Percentiles rank a stretch among this genome's conserved stretches.
Evolutionary conservation across 768 basidiomycete genomes (phyloP).

Genomic region (Lactarius indigo): DNA sequence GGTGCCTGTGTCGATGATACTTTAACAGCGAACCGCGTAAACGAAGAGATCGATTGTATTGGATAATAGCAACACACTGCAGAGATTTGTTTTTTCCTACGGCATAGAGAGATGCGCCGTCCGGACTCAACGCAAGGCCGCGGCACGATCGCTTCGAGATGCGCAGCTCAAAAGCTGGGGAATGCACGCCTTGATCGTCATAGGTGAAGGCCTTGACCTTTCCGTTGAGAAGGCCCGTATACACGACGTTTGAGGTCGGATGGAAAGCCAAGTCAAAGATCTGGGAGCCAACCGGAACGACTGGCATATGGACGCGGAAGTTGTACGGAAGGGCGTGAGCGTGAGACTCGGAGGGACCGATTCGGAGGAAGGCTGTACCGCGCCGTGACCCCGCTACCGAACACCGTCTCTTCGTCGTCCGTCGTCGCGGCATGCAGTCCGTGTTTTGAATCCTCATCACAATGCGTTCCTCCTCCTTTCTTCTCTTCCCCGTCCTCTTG

Average conservation of each 20-base stretch:
- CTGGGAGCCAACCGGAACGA: constrained; percentile 71
- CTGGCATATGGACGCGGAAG: constrained; percentile 39
- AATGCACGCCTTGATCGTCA: constrained; percentile 61
- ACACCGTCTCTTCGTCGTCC: background rate
- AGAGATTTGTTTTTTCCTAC: constrained; percentile 80
- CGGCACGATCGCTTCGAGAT: constrained; percentile 86
- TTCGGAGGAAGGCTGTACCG: background rate
- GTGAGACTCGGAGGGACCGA: background rate
- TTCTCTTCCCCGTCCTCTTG: constrained; percentile 24
- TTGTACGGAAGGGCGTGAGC: background rate
- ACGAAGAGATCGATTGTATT: constrained; percentile 6
- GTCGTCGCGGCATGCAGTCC: background rate
- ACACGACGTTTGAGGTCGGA: constrained; percentile 66
- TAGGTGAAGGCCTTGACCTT: constrained; percentile 80
- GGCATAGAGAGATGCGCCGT: constrained; percentile 68
- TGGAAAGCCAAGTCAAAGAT: constrained; percentile 91
- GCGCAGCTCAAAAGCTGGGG: constrained; percentile 55
- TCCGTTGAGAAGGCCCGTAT: constrained; percentile 76
- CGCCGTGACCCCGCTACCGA: background rate
- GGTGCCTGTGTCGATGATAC: constrained; percentile 64
- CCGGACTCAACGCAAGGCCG: constrained; percentile 60
- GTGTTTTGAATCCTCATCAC: background rate
- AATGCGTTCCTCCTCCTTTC: constrained; percentile 23
- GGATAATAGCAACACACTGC: constrained; percentile 51
- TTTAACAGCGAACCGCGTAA: constrained; percentile 30